Evolutionary conservation across 2,329 filamentous ascomycete species (phyloP).

Genomic region (Neonectria neomacrospora): DNA sequence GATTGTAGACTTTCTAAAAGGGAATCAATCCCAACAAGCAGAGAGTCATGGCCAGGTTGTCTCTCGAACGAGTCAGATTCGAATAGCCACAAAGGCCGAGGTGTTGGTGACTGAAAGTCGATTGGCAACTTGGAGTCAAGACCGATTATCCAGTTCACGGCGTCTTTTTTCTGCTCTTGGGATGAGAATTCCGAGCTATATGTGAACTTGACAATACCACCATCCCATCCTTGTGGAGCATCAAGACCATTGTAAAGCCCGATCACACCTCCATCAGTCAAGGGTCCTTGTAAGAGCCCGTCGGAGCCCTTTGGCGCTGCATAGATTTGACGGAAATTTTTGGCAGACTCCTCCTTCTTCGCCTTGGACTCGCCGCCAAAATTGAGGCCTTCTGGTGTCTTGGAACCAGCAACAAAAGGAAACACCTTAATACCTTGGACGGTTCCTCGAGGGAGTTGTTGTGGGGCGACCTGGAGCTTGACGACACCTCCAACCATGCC

Average conservation of each 20-base stretch:
- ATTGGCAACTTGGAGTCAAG: slow-evolving; percentile 78
- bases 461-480: slow-evolving; percentile 84
- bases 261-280: slow-evolving; percentile 90
- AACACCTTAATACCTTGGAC: slow-evolving; percentile 78
- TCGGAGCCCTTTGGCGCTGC: slow-evolving; percentile 63
- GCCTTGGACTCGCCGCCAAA: slow-evolving; percentile 90
- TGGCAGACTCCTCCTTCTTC: slow-evolving; percentile 80
- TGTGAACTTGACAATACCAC: slow-evolving; percentile 85
- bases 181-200: slow-evolving; percentile 47
- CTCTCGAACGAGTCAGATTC: slow-evolving; percentile 62
- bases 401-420: slow-evolving; percentile 75
- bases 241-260: slow-evolving; percentile 65
- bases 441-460: slow-evolving; percentile 73
- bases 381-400: slow-evolving; percentile 74
- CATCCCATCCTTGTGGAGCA: slow-evolving; percentile 75
- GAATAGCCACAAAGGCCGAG: slow-evolving; percentile 68
- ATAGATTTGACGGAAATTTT: slow-evolving; percentile 78
- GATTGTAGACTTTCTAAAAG: slow-evolving; percentile 77
- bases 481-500: slow-evolving; percentile 87
- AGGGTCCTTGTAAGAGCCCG: slow-evolving; percentile 80
- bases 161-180: slow-evolving; percentile 59
- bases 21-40: slow-evolving; percentile 85
- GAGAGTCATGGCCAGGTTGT: slow-evolving; percentile 64
- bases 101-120: slow-evolving; percentile 79
- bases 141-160: slow-evolving; percentile 77